Conservation (phyloP, 1,284 basidiomycete genomes). For the Abortiporus biennis region DNA sequence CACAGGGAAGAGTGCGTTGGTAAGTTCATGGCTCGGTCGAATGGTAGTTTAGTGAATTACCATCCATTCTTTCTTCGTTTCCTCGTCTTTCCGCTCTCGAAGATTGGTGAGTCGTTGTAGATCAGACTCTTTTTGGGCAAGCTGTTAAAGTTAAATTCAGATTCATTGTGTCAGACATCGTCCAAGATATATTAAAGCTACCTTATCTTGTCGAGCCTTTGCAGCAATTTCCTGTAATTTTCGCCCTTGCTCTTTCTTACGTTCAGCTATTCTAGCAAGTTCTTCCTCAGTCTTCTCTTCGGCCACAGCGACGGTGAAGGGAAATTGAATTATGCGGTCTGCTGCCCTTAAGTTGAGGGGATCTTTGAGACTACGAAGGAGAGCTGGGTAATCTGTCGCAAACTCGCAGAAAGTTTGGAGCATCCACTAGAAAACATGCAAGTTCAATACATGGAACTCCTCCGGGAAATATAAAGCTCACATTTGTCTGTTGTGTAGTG, state of each 20-base stretch:
- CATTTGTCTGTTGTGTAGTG: conserved; percentile 48
- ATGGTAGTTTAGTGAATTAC: too few relatives aligned
- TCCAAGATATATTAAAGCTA: conserved; percentile 22
- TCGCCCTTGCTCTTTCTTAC: conserved; percentile 78
- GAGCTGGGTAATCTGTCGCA: conserved; percentile 70
- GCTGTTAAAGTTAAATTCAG: conserved; percentile 28
- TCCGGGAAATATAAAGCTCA: conserved; percentile 19
- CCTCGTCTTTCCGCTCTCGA: conserved; percentile 57
- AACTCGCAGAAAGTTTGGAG: conserved; percentile 86
- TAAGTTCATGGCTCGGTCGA: too few relatives aligned
- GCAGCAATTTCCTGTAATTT: conserved; percentile 93
- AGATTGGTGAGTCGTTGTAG: conserved; percentile 68
- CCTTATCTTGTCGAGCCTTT: conserved; percentile 83
- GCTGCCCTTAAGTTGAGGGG: conserved; percentile 59
- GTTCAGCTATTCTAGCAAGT: conserved; percentile 70
- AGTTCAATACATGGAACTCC: too few relatives aligned
- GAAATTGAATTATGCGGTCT: conserved; percentile 82
- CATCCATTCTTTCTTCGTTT: conserved; percentile 74
- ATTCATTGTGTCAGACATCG: background rate
- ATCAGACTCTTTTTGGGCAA: conserved; percentile 80
- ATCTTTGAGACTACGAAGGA: conserved; percentile 60
- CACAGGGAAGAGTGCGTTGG: conserved; percentile 17
- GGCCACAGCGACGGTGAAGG: conserved; percentile 61
- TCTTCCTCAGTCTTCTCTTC: conserved; percentile 95
- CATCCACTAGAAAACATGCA: conserved; percentile 62